phyloP scores from a whole-genome alignment of 345 rosid genomes.

The Pelargonium nanum region DNA sequence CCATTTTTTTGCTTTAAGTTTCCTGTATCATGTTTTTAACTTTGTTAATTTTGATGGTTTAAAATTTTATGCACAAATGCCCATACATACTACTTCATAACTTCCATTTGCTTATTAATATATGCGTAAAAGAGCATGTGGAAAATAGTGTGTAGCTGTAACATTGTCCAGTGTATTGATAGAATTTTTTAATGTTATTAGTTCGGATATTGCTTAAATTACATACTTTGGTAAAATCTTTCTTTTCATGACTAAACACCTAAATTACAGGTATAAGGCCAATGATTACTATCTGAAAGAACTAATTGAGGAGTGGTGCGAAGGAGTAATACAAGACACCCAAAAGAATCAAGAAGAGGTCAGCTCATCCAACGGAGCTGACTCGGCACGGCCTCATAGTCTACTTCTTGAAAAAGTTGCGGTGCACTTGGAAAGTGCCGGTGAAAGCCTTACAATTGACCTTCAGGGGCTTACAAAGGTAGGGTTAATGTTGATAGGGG shows the following conservation, averaged over 20 bases:
- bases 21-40: no score
- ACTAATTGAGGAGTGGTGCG: conserved; percentile 94
- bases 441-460: conserved; percentile 54
- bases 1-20: no score
- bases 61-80: no score
- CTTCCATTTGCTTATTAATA: no score
- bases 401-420: conserved; percentile 78
- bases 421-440: conserved; percentile 38
- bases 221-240: background rate
- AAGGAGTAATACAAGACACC: conserved; percentile 66
- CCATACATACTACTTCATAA: no score
- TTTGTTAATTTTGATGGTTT: no score
- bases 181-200: no score
- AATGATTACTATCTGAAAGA: conserved; percentile 75
- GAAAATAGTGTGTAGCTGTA: no score
- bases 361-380: conserved; percentile 26
- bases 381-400: conserved; percentile 37
- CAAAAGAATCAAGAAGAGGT: conserved; percentile 23
- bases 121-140: no score
- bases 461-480: conserved; percentile 83
- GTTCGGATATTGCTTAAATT: no score
- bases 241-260: background rate
- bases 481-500: background rate
- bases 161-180: no score
- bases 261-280: conserved; percentile 54